Evolutionary conservation across 208 protist species (phyloP).

Genomic region (Wallacemonas sp.): DNA sequence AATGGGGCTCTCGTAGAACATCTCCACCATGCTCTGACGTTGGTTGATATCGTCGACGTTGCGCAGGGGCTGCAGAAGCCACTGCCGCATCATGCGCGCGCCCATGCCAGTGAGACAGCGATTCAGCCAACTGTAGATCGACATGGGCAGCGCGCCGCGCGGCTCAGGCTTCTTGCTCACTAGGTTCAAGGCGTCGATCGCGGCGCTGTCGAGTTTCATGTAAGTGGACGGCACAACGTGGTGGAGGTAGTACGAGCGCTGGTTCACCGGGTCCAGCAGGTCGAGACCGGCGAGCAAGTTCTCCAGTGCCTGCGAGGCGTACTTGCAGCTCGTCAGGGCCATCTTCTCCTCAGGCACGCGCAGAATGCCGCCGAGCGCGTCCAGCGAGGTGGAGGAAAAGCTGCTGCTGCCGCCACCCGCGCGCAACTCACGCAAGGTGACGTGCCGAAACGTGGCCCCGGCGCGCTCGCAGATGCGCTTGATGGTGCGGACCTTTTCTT

Average conservation of each 20-base stretch:
- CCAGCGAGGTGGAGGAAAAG: conserved; percentile 24
- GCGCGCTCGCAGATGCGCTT: conserved; percentile 84
- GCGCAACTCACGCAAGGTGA: conserved; percentile 35
- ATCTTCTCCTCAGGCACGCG: conserved; percentile 84
- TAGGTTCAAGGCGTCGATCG: conserved; percentile 92
- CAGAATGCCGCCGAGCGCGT: conserved; percentile 62
- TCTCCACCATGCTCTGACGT: conserved; percentile 93
- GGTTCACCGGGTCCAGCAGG: conserved; percentile 67
- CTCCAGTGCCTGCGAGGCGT: conserved; percentile 67
- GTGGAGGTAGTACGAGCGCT: conserved; percentile 76
- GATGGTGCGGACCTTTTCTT: conserved; percentile 52
- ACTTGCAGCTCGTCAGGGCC: conserved; percentile 35
- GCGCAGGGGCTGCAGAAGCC: conserved; percentile 97
- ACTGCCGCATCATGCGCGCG: conserved; percentile 94
- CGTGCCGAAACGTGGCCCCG: conserved; percentile 46
- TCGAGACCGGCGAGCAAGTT: conserved; percentile 66
- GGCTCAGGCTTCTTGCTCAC: conserved; percentile 85
- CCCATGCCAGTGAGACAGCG: conserved; percentile 97
- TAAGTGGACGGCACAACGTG: conserved; percentile 84
- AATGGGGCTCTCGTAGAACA: conserved; percentile 88
- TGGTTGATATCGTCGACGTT: conserved; percentile 91
- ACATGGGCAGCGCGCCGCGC: conserved; percentile 67
- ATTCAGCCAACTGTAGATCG: conserved; percentile 95
- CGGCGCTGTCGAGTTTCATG: conserved; percentile 94
- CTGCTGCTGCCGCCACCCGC: conserved; percentile 28